These are phyloP conservation scores for Detonula confervacea DNA, from an alignment of 352 stramenopile genomes.

Conservation along the genomic window DNA sequence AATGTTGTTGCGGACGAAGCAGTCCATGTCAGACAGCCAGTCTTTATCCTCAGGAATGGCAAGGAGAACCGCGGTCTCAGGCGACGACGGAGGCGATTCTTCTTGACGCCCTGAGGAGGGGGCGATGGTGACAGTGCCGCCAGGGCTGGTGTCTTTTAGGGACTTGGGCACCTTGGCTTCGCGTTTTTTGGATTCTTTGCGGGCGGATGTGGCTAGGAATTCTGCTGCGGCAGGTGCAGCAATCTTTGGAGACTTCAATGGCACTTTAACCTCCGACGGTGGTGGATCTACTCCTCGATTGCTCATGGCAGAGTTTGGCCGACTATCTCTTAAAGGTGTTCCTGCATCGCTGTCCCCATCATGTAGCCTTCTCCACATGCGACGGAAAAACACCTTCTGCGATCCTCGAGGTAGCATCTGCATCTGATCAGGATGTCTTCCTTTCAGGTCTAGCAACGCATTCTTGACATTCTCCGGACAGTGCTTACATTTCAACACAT, in stretches of 20 bases:
- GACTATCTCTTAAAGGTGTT: slow-evolving; percentile 8
- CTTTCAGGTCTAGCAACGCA: slow-evolving; percentile 73
- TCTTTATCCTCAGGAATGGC: slow-evolving; percentile 82
- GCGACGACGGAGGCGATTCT: too few relatives aligned
- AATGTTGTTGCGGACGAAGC: slow-evolving; percentile 74
- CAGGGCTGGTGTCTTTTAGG: too few relatives aligned
- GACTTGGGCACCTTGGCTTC: too few relatives aligned
- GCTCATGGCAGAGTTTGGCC: not conserved
- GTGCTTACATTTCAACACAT: slow-evolving; percentile 78
- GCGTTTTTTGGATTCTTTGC: too few relatives aligned
- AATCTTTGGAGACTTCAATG: slow-evolving; percentile 23
- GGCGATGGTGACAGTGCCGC: too few relatives aligned
- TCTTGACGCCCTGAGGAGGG: too few relatives aligned
- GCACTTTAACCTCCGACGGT: too few relatives aligned
- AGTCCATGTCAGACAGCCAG: slow-evolving; percentile 79
- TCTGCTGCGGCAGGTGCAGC: slow-evolving; percentile 2
- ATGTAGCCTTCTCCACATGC: slow-evolving; percentile 83
- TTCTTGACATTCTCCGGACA: slow-evolving; percentile 71
- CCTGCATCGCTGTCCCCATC: slow-evolving; percentile 54
- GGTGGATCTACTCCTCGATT: slow-evolving; percentile 3
- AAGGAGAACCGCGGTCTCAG: slow-evolving; percentile 56
- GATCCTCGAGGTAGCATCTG: slow-evolving; percentile 71
- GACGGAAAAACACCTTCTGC: slow-evolving; percentile 84
- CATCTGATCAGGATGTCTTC: slow-evolving; percentile 77
- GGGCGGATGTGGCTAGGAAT: slow-evolving; percentile 15